Evolutionary conservation across 208 protist genomes (phyloP).

Genomic region (Leishmania arabica): DNA sequence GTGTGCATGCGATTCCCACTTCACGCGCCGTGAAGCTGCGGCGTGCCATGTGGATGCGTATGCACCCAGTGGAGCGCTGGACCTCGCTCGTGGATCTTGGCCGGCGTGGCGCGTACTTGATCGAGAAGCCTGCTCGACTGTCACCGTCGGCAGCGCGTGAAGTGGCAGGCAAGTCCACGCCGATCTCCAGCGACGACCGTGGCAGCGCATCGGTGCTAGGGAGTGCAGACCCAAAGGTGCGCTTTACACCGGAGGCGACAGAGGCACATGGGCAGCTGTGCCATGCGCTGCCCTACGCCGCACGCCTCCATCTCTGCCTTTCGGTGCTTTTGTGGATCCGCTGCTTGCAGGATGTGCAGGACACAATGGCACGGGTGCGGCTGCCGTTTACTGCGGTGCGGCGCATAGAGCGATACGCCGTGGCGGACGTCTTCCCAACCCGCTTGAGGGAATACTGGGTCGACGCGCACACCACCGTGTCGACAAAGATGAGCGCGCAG

Average conservation of each 20-base stretch:
- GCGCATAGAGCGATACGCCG: constrained; percentile 30
- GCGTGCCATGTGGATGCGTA: constrained; percentile 52
- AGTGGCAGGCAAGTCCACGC: not conserved
- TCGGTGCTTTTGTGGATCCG: constrained; percentile 74
- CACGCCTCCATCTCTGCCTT: constrained; percentile 59
- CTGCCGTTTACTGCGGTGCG: constrained; percentile 53
- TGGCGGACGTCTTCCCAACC: constrained; percentile 70
- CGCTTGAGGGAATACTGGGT: constrained; percentile 60
- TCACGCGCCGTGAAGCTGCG: constrained; percentile 24
- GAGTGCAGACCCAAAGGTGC: constrained; percentile 26
- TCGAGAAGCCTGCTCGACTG: constrained; percentile 26
- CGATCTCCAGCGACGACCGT: not conserved
- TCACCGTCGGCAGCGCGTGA: not conserved
- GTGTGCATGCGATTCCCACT: not conserved
- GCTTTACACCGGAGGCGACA: constrained; percentile 24
- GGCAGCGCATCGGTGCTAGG: constrained; percentile 17
- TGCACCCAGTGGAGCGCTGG: constrained; percentile 78
- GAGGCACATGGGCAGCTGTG: constrained; percentile 37
- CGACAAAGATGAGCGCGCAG: constrained; percentile 36
- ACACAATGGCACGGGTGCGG: constrained; percentile 60
- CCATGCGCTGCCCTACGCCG: constrained; percentile 52
- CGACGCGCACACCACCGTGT: constrained; percentile 63
- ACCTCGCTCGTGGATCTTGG: constrained; percentile 70
- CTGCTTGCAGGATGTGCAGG: constrained; percentile 66
- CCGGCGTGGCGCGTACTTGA: constrained; percentile 48